Evolutionary conservation across 176 grass and related monocot genomes (phyloP), one percentile per base, ranked within the genome.

Genomic region (Juncus effusus): DNA sequence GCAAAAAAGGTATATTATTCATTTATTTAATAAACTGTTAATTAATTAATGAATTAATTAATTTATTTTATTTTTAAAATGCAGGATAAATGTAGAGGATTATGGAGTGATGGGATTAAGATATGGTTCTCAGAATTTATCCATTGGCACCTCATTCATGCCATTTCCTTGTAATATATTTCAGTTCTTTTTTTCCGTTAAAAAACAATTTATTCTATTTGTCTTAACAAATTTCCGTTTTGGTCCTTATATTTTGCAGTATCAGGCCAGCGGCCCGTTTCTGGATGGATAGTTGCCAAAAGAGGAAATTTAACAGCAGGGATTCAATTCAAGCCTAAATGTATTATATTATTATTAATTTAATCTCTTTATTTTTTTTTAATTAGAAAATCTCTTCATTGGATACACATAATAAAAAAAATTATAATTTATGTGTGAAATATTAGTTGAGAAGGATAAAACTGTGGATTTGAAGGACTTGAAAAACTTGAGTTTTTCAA

Each of bases 41-140:
- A 28, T 28, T 28, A 28, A 28, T 28, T 28, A 28, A 28, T 28
- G 0, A 28, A 28, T 28, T 28, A 28, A 28, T 28, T 73, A 38
- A 68, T 51, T 19, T 35, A 52, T 16, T 35, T 64, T 76, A 10
- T 41, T 72, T 40, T 76, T 7, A 77, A 51, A 51, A 62, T 85
- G 67, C 74, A 97, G 93, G 78, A 67, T 73, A 66, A 74, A 16
- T 79, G 74, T 64, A 61, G 85, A 97, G 79, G 88, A 97, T 77
- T 86, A 78, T 78, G 94, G 85, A 55, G 36, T 89, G 58, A 68
- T 84, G 74, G 93, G 88, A 66, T 54, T 92, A 57, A 74, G 93
- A 86, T 97, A 97, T 80, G 93, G 88, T 66, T 92, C 93, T 61
- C 79, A 92, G 64, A 92, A 79, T 66, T 57, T 97, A 86, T 97